Base-by-base conservation (phyloP, 108 stramenopile species). In the Cyclotella cryptica region DNA sequence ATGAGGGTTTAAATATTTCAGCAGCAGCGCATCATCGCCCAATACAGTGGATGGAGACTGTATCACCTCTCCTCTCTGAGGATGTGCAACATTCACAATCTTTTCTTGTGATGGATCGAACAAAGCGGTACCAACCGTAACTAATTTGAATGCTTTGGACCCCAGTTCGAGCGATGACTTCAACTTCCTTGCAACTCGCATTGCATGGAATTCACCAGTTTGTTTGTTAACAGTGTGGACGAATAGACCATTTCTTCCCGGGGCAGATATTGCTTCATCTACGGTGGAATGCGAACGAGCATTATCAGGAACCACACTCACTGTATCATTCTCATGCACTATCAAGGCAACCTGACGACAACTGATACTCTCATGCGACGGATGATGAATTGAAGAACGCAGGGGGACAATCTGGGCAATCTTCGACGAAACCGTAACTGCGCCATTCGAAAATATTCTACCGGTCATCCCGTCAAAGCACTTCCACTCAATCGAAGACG, bases 1-100 rank as follows among this genome's bases (percentile, higher is more conserved):
- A 74, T 98, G 92, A 39, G 98, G 98, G 77, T 98, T 98, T 46
- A 97, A 76, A 78, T 98, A 98, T 73, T 97, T 98, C 70, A 97
- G 81, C 42, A 98, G 78, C 22, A 98, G 78, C 10, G 96, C 91
- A 72, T 97, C 93, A 84, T 98, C 98, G 14, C 98, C 98, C 19
- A 97, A 76, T 9, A 93, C 86, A 30, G 82, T 85, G 28, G 89
- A 88, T 17, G 93, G 92, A 19, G 93, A 86, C 67, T 92, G 90
- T 47, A 96, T 73, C 7, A 85, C 86, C 66, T 96, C 97, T 14
- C 90, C 85, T 29, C 92, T 84, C 28, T 57, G 78, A 12, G 95
- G 95, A 72, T 96, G 92, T 1, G 89, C 85, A 5, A 93, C 85
- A 58, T 79, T 83, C 30, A 92, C 81, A 75, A 96, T 92, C 11